Conservation (phyloP, 768 basidiomycete genomes). For the Xerocomus spinulosus region DNA sequence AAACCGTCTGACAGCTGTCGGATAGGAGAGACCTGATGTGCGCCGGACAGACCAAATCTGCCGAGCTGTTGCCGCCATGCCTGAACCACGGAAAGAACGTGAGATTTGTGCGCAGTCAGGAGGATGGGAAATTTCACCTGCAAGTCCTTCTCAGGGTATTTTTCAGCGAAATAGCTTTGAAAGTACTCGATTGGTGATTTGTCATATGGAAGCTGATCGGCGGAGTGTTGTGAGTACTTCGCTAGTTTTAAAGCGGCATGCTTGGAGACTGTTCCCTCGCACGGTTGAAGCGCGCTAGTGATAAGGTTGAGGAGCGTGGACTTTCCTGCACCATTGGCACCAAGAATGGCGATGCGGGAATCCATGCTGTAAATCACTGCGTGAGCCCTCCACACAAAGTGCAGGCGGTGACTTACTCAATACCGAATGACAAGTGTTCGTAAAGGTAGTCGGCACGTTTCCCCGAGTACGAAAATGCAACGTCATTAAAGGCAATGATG, state of each 20-base stretch:
- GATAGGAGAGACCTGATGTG: slow-evolving; percentile 93
- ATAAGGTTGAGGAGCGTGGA: slow-evolving; percentile 90
- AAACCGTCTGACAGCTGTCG: slow-evolving; percentile 93
- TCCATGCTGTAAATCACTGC: slow-evolving; percentile 61
- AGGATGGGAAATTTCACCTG: slow-evolving; percentile 38
- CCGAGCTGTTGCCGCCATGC: slow-evolving; percentile 95
- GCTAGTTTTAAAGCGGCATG: slow-evolving; percentile 90
- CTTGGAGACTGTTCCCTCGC: slow-evolving; percentile 82
- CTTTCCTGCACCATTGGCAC: slow-evolving; percentile 94
- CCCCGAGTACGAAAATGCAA: slow-evolving; percentile 95
- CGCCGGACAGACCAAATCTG: slow-evolving; percentile 89
- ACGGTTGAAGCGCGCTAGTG: slow-evolving; percentile 74
- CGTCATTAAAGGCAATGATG: slow-evolving; percentile 92
- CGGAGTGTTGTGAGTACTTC: slow-evolving; percentile 98
- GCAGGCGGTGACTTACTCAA: slow-evolving; percentile 64
- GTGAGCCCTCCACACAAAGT: slow-evolving; percentile 4
- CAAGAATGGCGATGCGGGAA: slow-evolving; percentile 91
- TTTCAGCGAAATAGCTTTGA: slow-evolving; percentile 69
- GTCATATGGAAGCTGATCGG: slow-evolving; percentile 96
- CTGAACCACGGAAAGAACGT: slow-evolving; percentile 34
- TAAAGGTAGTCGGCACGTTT: slow-evolving; percentile 87
- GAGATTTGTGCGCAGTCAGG: slow-evolving; percentile 7
- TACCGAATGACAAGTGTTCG: slow-evolving; percentile 88
- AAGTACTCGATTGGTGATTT: slow-evolving; percentile 91
- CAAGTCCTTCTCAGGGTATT: slow-evolving; percentile 91